Conservation (phyloP, 805 yeast genomes). For the Tetrapisispora namnaoensis region DNA sequence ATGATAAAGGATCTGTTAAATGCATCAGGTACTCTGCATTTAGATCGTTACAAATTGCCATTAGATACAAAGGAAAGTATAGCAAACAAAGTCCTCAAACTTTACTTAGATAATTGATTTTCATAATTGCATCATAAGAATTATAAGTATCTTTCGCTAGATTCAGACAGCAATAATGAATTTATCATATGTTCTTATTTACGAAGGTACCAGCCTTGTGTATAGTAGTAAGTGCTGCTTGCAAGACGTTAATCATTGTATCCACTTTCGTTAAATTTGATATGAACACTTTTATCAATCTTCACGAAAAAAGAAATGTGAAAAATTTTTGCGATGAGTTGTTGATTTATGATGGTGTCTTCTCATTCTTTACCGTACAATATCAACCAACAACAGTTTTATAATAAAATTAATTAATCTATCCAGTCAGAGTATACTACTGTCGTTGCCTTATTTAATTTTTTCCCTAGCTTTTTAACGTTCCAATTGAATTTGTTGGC, state of each 20-base stretch:
- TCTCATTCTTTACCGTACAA: neutral
- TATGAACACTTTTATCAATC: neutral
- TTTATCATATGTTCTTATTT: too few species aligned
- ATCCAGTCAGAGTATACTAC: too few species aligned
- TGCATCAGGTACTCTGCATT: neutral
- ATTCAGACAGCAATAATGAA: too few species aligned
- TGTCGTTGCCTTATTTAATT: too few species aligned
- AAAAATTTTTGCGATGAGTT: slow-evolving; percentile 1
- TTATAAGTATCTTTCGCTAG: too few species aligned
- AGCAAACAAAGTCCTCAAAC: neutral
- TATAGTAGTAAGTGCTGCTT: too few species aligned
- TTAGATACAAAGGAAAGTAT: neutral
- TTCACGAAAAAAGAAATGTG: slow-evolving; percentile 2
- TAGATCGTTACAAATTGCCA: neutral
- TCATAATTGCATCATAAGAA: neutral
- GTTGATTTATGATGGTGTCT: neutral
- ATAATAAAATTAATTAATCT: too few species aligned
- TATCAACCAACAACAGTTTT: neutral
- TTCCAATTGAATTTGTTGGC: too few species aligned
- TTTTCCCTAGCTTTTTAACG: too few species aligned
- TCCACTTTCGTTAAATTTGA: neutral
- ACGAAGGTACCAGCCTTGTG: too few species aligned
- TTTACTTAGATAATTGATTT: neutral
- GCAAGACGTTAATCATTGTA: too few species aligned
- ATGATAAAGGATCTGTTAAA: slow-evolving; percentile 14